Percentiles rank a stretch among this genome's conserved stretches.
Evolutionary conservation across 2,329 filamentous ascomycete species (phyloP).

Genomic region (Aureobasidium lini): DNA sequence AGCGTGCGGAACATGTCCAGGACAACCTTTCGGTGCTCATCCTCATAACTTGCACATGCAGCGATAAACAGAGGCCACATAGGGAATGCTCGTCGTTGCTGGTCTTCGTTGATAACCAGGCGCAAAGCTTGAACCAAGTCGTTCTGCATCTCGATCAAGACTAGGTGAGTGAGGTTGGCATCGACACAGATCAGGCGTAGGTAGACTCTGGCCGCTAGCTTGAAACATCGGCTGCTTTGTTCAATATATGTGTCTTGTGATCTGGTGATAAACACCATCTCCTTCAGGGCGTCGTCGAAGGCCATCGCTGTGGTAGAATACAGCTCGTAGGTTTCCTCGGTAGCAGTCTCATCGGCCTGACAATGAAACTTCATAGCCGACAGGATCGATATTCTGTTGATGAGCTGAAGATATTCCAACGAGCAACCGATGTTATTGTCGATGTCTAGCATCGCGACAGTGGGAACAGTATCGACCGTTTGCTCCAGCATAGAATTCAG

Average conservation of each 20-base stretch:
- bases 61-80: constrained; percentile 9
- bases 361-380: not conserved
- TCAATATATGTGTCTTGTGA: not conserved
- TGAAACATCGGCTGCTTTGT: not conserved
- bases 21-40: not conserved
- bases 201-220: not conserved
- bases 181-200: not conserved
- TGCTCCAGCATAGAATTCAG: not conserved
- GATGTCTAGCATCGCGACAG: not conserved
- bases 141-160: not conserved
- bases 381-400: constrained; percentile 2
- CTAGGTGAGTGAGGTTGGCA: not conserved
- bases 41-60: not conserved
- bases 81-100: not conserved
- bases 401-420: not conserved
- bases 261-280: not conserved
- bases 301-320: not conserved
- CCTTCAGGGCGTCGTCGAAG: not conserved
- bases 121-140: not conserved
- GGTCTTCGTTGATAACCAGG: not conserved
- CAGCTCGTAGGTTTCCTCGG: not conserved
- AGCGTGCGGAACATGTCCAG: constrained; percentile 2
- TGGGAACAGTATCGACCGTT: not conserved
- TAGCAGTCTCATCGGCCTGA: not conserved
- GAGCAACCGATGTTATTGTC: not conserved